A percentile compares a stretch with the other conserved stretches of the same genome.
These are phyloP conservation scores for Penicillium psychrosexuale DNA, from an alignment of 2,329 filamentous ascomycete species.

Conservation along the genomic window DNA sequence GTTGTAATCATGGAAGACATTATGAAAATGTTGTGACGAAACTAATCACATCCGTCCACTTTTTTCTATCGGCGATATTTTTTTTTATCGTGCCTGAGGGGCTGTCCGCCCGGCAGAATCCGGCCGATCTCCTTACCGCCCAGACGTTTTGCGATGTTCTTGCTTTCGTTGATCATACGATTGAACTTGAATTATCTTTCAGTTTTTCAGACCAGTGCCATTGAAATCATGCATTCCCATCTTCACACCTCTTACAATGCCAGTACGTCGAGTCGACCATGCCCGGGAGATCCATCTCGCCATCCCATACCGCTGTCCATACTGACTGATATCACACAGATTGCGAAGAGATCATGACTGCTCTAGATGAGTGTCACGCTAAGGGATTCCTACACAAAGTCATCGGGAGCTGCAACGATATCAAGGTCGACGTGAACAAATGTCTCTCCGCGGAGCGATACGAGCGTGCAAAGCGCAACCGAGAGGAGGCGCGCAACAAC, in stretches of 20 bases:
- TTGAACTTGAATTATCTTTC: constrained; percentile 2
- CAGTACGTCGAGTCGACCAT: constrained; percentile 54
- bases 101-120: constrained; percentile 35
- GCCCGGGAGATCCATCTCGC: neutral
- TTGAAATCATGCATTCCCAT: constrained; percentile 84
- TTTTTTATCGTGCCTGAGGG: constrained; percentile 25
- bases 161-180: constrained; percentile 7
- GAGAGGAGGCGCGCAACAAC: constrained; percentile 66
- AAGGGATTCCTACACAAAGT: constrained; percentile 90
- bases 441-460: constrained; percentile 79
- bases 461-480: constrained; percentile 74
- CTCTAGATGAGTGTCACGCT: constrained; percentile 93
- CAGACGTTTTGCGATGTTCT: constrained; percentile 14
- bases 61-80: constrained; percentile 30
- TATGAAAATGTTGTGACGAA: constrained; percentile 18
- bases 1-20: constrained; percentile 70
- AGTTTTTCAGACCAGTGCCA: neutral
- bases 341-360: constrained; percentile 90
- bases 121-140: constrained; percentile 26
- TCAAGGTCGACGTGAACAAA: constrained; percentile 78
- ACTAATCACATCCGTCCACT: constrained; percentile 17
- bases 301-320: neutral
- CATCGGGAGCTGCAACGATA: constrained; percentile 81
- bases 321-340: constrained; percentile 52
- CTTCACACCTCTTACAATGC: constrained; percentile 88